phyloP scores from a whole-genome alignment of 768 basidiomycete species.

The Rhizopogon vesiculosus region DNA sequence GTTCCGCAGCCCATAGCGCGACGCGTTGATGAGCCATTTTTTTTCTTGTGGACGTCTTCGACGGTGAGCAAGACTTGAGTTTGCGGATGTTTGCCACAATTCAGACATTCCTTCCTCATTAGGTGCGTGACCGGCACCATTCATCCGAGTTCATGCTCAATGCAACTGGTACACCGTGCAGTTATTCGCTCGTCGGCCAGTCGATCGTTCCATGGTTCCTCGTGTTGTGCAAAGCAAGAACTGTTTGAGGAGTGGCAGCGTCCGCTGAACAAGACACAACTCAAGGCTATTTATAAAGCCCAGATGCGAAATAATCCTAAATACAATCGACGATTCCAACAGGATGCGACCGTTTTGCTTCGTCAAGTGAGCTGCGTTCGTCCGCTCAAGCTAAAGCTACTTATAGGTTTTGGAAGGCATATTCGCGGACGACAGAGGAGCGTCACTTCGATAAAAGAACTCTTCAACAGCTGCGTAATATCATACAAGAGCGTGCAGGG shows the following conservation, averaged over 20 bases:
- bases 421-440: too few relatives aligned
- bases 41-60: not conserved
- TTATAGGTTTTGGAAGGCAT: too few relatives aligned
- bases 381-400: too few relatives aligned
- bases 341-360: too few relatives aligned
- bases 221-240: not conserved
- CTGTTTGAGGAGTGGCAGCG: not conserved
- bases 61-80: conserved; percentile 3
- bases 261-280: not conserved
- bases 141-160: not conserved
- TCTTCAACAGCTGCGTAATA: too few relatives aligned
- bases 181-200: not conserved
- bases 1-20: conserved; percentile 72
- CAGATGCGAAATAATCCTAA: too few relatives aligned
- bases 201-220: not conserved
- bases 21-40: conserved; percentile 59
- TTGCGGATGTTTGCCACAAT: conserved; percentile 1
- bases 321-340: too few relatives aligned
- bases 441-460: too few relatives aligned
- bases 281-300: too few relatives aligned
- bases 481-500: too few relatives aligned
- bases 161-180: not conserved
- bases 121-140: not conserved
- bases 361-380: too few relatives aligned
- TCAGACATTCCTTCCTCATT: not conserved